Percentiles rank a stretch among this genome's conserved stretches.
Conservation (phyloP, 2,329 filamentous ascomycete species). For the Akanthomyces dipterigenus region DNA sequence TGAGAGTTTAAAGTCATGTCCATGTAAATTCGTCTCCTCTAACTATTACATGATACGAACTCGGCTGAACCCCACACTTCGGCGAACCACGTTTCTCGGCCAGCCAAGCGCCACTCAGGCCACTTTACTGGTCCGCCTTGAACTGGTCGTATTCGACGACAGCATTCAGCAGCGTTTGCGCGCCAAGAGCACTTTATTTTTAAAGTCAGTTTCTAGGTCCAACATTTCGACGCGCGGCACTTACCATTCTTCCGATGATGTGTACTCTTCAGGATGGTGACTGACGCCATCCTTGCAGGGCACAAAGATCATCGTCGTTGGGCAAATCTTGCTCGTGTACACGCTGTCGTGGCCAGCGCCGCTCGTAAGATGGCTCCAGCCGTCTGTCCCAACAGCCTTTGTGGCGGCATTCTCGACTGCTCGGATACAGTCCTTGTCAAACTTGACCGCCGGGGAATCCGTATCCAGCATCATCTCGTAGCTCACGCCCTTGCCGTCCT, state of each 20-base stretch:
- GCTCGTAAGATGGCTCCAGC: slow-evolving; percentile 26
- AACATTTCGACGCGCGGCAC: not conserved
- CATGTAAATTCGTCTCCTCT: not conserved
- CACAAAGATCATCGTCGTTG: slow-evolving; percentile 34
- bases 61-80: not conserved
- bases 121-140: not conserved
- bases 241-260: slow-evolving; percentile 27
- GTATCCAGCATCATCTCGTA: slow-evolving; percentile 57
- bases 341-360: slow-evolving; percentile 34
- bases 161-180: slow-evolving; percentile 17
- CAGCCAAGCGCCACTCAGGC: not conserved
- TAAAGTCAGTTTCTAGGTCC: not conserved
- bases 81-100: not conserved
- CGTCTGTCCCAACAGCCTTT: slow-evolving; percentile 43
- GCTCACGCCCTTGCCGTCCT: slow-evolving; percentile 28
- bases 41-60: not conserved
- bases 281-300: slow-evolving; percentile 30
- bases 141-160: slow-evolving; percentile 16
- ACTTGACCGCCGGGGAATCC: slow-evolving; percentile 51
- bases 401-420: slow-evolving; percentile 54
- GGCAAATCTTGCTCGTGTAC: slow-evolving; percentile 25
- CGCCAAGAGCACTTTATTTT: slow-evolving; percentile 15
- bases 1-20: not conserved
- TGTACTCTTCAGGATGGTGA: slow-evolving; percentile 31
- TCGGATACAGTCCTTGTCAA: slow-evolving; percentile 58